Conservation (phyloP, 768 basidiomycete genomes). For the Pholiota molesta region DNA sequence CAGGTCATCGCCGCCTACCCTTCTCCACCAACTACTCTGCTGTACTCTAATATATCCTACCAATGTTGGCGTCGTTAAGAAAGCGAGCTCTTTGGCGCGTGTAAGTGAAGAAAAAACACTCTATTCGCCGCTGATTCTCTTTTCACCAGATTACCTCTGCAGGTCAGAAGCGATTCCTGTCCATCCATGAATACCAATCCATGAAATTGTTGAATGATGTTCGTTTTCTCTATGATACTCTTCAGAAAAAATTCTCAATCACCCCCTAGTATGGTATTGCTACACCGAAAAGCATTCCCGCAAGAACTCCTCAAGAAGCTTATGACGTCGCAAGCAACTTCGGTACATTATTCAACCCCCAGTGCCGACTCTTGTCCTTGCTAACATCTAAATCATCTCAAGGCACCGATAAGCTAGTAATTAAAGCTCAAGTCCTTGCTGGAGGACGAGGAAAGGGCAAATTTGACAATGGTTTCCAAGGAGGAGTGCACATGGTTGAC, state of each 20-base stretch:
- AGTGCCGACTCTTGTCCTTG: constrained; percentile 8
- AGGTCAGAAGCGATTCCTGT: constrained; percentile 89
- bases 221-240: constrained; percentile 19
- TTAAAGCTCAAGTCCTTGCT: constrained; percentile 98
- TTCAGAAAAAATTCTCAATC: constrained; percentile 7
- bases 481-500: constrained; percentile 94
- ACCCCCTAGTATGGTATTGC: constrained; percentile 86
- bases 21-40: constrained; percentile 21
- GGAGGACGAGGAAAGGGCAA: constrained; percentile 98
- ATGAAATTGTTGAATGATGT: constrained; percentile 94
- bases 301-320: constrained; percentile 89
- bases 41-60: constrained; percentile 23
- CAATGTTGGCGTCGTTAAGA: constrained; percentile 74
- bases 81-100: constrained; percentile 64
- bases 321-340: constrained; percentile 88
- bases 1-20: constrained; percentile 24
- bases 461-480: constrained; percentile 95
- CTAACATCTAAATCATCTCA: constrained; percentile 11
- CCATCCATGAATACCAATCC: constrained; percentile 98
- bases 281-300: constrained; percentile 89
- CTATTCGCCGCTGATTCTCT: constrained; percentile 8
- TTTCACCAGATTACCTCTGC: constrained; percentile 61
- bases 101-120: constrained; percentile 38
- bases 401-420: constrained; percentile 84
- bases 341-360: constrained; percentile 48